A percentile compares a stretch with the other conserved stretches of the same genome.
phyloP scores from a whole-genome alignment of 2,329 filamentous ascomycete species.

The Magnaporthiopsis rhizophila region DNA sequence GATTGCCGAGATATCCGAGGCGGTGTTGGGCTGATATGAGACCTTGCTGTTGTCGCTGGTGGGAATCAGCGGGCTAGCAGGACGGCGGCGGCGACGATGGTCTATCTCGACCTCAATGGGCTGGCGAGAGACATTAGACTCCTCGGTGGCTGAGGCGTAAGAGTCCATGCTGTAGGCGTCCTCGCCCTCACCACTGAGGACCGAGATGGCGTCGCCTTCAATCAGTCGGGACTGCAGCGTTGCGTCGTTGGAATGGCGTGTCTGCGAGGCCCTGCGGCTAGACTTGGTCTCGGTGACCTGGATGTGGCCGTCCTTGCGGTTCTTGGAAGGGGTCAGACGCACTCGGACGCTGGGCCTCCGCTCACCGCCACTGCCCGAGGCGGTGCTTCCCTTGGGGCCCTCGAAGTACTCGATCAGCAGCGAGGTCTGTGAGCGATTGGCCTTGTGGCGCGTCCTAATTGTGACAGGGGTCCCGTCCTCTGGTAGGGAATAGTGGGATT shows the following conservation, averaged over 20 bases:
- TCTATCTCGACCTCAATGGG: constrained; percentile 89
- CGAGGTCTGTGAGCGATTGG: constrained; percentile 71
- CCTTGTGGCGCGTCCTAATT: constrained; percentile 65
- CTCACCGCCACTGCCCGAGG: constrained; percentile 45
- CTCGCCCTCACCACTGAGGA: constrained; percentile 33
- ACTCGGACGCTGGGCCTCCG: constrained; percentile 75
- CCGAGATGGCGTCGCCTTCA: constrained; percentile 31
- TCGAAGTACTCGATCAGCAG: constrained; percentile 95
- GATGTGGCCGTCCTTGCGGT: constrained; percentile 64
- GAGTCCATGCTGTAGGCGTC: constrained; percentile 64
- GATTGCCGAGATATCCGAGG: constrained; percentile 79
- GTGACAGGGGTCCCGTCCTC: constrained; percentile 88
- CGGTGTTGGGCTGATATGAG: constrained; percentile 55
- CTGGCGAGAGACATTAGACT: constrained; percentile 66
- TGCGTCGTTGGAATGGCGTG: constrained; percentile 18
- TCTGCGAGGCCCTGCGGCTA: constrained; percentile 56
- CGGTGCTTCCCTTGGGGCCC: constrained; percentile 49
- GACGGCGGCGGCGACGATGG: constrained; percentile 43
- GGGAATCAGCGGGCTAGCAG: constrained; percentile 61
- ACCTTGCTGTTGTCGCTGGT: constrained; percentile 46
- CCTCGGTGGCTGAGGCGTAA: constrained; percentile 70
- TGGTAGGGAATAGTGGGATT: constrained; percentile 70
- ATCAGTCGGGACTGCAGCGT: background rate
- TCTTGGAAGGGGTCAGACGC: constrained; percentile 72
- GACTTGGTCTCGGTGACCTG: constrained; percentile 78